Conservation (phyloP, 1,284 basidiomycete genomes). For the Apiotrichum laibachii region DNA sequence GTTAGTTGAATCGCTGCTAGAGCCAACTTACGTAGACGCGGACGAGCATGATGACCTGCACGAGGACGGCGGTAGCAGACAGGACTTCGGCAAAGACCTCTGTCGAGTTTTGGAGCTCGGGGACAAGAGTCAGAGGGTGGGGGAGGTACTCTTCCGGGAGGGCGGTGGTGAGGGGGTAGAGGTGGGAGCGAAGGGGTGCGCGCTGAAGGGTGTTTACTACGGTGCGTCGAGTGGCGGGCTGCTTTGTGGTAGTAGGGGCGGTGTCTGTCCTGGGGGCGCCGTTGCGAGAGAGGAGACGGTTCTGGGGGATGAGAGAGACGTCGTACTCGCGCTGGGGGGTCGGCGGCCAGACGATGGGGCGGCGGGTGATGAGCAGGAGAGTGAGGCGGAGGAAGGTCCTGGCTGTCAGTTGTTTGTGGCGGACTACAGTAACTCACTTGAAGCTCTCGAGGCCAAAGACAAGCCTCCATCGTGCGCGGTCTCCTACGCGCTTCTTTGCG, state of each 20-base stretch:
- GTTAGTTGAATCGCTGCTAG: not conserved
- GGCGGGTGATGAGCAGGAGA: slow-evolving; percentile 66
- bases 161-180: slow-evolving; percentile 36
- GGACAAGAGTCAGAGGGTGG: slow-evolving; percentile 40
- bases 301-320: slow-evolving; percentile 60
- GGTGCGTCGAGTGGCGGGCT: slow-evolving; percentile 53
- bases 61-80: slow-evolving; percentile 50
- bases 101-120: slow-evolving; percentile 25
- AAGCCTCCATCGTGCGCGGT: slow-evolving; percentile 64
- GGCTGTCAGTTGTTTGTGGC: slow-evolving; percentile 4
- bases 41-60: slow-evolving; percentile 58
- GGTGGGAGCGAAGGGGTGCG: slow-evolving; percentile 57
- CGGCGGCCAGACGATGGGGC: slow-evolving; percentile 69
- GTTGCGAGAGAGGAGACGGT: slow-evolving; percentile 10
- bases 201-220: slow-evolving; percentile 51
- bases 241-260: not conserved
- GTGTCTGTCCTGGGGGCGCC: not conserved
- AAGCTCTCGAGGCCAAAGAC: slow-evolving; percentile 70
- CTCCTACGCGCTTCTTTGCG: slow-evolving; percentile 60
- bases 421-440: slow-evolving; percentile 63
- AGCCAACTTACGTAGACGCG: slow-evolving; percentile 24
- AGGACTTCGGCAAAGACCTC: slow-evolving; percentile 42
- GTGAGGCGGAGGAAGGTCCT: slow-evolving; percentile 71
- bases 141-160: slow-evolving; percentile 40
- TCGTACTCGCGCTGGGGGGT: slow-evolving; percentile 84